Conservation (phyloP, 306 rosid species). For the Citrullus colocynthis region DNA sequence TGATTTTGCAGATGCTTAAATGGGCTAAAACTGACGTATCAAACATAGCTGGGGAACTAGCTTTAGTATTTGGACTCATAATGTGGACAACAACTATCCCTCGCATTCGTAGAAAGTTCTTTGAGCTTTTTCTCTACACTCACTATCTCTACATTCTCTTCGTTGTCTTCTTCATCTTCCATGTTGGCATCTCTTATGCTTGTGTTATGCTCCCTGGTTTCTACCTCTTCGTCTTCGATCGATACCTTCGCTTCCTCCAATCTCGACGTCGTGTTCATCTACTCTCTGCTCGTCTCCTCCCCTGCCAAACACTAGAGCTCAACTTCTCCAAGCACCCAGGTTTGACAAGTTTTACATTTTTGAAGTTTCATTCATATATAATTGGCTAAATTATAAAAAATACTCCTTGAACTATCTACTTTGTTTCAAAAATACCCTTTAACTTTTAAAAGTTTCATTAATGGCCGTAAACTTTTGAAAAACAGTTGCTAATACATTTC, state of each 20-base stretch:
- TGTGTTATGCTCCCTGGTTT: conserved; percentile 58
- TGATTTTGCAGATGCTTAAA: conserved; percentile 34
- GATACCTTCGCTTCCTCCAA: conserved; percentile 54
- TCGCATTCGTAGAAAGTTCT: conserved; percentile 39
- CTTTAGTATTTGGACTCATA: conserved; percentile 39
- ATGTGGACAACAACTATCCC: conserved; percentile 58
- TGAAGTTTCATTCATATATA: neutral
- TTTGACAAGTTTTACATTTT: neutral
- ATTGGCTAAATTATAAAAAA: too few relatives aligned
- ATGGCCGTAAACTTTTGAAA: too few relatives aligned
- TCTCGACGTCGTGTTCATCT: conserved; percentile 31
- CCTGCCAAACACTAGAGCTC: conserved; percentile 53
- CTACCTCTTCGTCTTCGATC: conserved; percentile 70
- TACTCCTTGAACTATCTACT: too few relatives aligned
- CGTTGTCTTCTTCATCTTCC: conserved; percentile 56
- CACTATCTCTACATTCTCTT: conserved; percentile 63
- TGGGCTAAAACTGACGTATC: conserved; percentile 44
- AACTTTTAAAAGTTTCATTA: too few relatives aligned
- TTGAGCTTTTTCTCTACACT: conserved; percentile 64
- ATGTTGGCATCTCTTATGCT: conserved; percentile 38
- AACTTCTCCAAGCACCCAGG: conserved; percentile 57
- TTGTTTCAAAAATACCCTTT: too few relatives aligned
- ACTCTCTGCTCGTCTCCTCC: conserved; percentile 45
- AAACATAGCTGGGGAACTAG: conserved; percentile 54
- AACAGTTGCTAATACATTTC: too few relatives aligned